These are phyloP conservation scores for Solanum verrucosum DNA, from an alignment of 257 asterid species.

Conservation along the genomic window DNA sequence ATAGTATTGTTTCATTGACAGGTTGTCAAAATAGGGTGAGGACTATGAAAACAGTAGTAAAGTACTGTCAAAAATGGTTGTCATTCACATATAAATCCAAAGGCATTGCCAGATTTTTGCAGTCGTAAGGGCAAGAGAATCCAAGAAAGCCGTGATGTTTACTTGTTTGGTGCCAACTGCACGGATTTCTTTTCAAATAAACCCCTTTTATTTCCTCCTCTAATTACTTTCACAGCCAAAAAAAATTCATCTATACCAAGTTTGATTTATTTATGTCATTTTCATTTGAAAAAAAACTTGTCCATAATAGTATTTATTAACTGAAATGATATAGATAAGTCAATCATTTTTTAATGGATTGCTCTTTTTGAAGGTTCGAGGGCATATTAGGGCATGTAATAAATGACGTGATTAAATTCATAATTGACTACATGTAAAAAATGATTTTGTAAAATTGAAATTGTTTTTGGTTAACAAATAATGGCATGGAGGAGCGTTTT, in stretches of 20 bases:
- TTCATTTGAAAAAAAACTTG: no score
- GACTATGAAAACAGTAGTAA: not conserved
- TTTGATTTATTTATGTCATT: no score
- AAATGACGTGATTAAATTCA: no score
- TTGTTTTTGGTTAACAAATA: no score
- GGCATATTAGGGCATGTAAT: no score
- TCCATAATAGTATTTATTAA: no score
- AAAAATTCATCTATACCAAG: no score
- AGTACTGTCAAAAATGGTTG: not conserved
- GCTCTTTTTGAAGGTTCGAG: no score
- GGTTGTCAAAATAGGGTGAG: not conserved
- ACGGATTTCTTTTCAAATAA: constrained; percentile 3
- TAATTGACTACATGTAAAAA: not conserved
- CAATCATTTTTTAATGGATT: no score
- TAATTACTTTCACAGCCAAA: no score
- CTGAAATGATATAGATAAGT: no score
- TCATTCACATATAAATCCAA: not conserved
- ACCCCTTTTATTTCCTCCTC: not conserved
- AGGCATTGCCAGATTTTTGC: not conserved
- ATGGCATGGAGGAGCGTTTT: not conserved
- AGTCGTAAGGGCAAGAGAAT: not conserved
- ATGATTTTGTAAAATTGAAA: no score
- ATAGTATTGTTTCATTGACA: not conserved
- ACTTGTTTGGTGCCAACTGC: not conserved
- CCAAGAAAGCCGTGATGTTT: not conserved